Evolutionary conservation across 768 basidiomycete species (phyloP).

Genomic region (Mycena chlorophos): DNA sequence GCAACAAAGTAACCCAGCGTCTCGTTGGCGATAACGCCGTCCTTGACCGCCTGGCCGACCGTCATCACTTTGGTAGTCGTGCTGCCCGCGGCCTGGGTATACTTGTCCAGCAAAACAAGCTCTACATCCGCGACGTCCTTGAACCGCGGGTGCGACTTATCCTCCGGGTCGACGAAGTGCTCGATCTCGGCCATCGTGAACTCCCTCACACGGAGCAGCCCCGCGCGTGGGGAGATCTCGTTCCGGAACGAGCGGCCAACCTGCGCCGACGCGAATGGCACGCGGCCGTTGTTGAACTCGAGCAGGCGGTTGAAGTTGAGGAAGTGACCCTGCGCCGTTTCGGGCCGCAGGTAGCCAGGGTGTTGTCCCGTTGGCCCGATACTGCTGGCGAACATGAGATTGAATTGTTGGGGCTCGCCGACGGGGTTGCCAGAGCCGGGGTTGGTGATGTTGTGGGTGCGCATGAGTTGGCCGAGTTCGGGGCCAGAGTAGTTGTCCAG

Average conservation of each 20-base stretch:
- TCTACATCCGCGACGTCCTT: conserved; percentile 72
- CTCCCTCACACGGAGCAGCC: conserved; percentile 94
- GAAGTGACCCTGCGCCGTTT: conserved; percentile 98
- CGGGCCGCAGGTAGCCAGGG: conserved; percentile 95
- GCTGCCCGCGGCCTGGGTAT: conserved; percentile 77
- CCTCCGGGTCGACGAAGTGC: conserved; percentile 93
- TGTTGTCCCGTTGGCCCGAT: conserved; percentile 98
- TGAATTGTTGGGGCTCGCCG: conserved; percentile 91
- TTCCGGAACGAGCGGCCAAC: conserved; percentile 96
- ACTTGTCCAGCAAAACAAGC: conserved; percentile 76
- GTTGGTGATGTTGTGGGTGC: conserved; percentile 76
- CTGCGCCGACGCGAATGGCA: conserved; percentile 97
- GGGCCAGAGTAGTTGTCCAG: conserved; percentile 93
- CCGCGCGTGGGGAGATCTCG: conserved; percentile 96
- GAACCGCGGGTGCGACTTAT: conserved; percentile 89
- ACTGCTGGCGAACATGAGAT: conserved; percentile 97
- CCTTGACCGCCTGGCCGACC: conserved; percentile 85
- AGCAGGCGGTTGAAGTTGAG: conserved; percentile 96
- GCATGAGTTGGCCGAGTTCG: conserved; percentile 85
- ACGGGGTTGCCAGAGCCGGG: conserved; percentile 94
- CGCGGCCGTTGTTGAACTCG: conserved; percentile 95
- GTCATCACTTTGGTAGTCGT: conserved; percentile 64
- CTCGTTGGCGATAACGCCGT: conserved; percentile 90
- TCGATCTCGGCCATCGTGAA: conserved; percentile 99
- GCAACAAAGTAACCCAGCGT: conserved; percentile 97